Conservation (phyloP, 176 grass and related monocot genomes). For the Juncus effusus region DNA sequence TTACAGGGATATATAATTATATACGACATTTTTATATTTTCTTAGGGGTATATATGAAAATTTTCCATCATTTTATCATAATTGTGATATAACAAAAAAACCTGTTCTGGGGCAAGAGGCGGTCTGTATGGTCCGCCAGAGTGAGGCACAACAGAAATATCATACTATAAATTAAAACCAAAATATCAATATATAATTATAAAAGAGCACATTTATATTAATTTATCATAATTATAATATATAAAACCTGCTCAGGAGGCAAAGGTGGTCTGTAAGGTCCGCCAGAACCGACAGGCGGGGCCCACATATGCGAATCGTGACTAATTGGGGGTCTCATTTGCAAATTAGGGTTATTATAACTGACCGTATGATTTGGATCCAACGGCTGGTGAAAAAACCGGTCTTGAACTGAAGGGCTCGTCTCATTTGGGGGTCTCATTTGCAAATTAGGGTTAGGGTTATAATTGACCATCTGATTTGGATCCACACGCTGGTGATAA, state of each 20-base stretch:
- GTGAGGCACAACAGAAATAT: conserved; percentile 43
- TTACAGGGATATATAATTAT: too few relatives aligned
- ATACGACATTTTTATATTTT: too few relatives aligned
- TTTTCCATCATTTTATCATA: too few relatives aligned
- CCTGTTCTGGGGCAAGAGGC: conserved; percentile 47
- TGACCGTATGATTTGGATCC: conserved; percentile 34
- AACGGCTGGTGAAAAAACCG: conserved; percentile 36
- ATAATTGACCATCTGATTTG: conserved; percentile 38
- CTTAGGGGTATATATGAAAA: too few relatives aligned
- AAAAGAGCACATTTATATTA: not conserved
- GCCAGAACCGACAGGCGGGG: conserved; percentile 38
- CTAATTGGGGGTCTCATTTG: conserved; percentile 28
- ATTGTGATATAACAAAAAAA: too few relatives aligned
- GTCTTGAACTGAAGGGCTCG: conserved; percentile 51
- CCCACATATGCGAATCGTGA: conserved; percentile 73
- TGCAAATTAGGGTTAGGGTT: conserved; percentile 18
- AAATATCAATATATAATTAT: not conserved
- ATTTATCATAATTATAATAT: not conserved
- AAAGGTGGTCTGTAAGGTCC: conserved; percentile 39
- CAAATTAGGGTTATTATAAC: conserved; percentile 38
- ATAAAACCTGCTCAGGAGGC: conserved; percentile 55
- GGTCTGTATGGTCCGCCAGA: conserved; percentile 35
- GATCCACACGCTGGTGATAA: conserved; percentile 25
- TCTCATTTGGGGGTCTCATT: conserved; percentile 28
- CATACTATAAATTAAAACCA: conserved; percentile 52